Percentiles rank a stretch among this genome's conserved stretches.
Conservation (phyloP, 2,329 filamentous ascomycete genomes). For the Fusarium siculi region DNA sequence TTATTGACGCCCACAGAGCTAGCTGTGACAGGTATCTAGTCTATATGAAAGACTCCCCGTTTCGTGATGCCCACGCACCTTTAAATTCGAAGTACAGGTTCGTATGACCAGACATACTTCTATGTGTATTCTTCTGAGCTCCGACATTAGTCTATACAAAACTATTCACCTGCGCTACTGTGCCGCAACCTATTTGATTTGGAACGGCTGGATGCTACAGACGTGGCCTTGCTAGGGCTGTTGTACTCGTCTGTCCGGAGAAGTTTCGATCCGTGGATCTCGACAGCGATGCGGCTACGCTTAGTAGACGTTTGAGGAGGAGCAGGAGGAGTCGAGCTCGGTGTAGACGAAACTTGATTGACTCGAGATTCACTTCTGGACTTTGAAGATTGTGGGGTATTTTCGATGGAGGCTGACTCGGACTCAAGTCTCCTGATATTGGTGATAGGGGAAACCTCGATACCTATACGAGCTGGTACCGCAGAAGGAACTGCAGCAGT, state of each 20-base stretch:
- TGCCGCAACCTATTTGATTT: conserved; percentile 28
- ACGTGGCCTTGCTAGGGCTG: conserved; percentile 1
- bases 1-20: neutral
- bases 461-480: neutral
- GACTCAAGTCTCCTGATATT: conserved; percentile 15
- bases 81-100: neutral
- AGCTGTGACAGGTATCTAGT: neutral
- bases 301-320: conserved; percentile 1
- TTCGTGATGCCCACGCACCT: neutral
- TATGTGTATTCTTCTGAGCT: neutral
- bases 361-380: conserved; percentile 8
- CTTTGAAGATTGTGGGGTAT: neutral
- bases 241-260: neutral
- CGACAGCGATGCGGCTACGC: conserved; percentile 11
- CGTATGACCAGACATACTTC: neutral
- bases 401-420: conserved; percentile 1
- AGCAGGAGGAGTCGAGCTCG: neutral
- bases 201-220: neutral
- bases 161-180: conserved; percentile 5
- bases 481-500: neutral
- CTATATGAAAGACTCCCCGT: neutral
- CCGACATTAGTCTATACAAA: neutral
- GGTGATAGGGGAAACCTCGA: conserved; percentile 16
- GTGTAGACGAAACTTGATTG: conserved; percentile 1
- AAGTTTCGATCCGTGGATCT: conserved; percentile 24